phyloP scores from a whole-genome alignment of 306 rosid species.

The Mimosa bimucronata region DNA sequence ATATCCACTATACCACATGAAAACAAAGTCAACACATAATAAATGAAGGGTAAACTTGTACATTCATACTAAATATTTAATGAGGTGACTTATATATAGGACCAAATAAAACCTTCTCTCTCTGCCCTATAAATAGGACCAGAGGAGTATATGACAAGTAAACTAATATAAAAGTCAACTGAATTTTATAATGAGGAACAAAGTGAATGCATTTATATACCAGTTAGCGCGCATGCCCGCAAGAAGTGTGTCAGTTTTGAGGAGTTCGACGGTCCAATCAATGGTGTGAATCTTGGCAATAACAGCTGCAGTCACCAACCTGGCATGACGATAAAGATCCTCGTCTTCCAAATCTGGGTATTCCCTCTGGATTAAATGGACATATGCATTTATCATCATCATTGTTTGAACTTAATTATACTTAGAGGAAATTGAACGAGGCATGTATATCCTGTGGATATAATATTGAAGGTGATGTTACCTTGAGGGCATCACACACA shows the following conservation, averaged over 20 bases:
- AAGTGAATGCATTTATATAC: too few relatives aligned
- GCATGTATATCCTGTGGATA: background rate
- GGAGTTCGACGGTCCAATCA: slow-evolving; percentile 76
- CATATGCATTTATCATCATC: background rate
- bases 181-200: too few relatives aligned
- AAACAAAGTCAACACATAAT: too few relatives aligned
- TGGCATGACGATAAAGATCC: slow-evolving; percentile 59
- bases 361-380: slow-evolving; percentile 32
- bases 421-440: too few relatives aligned
- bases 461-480: background rate
- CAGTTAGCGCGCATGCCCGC: slow-evolving; percentile 67
- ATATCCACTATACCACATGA: too few relatives aligned
- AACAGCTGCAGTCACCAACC: slow-evolving; percentile 71
- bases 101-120: too few relatives aligned
- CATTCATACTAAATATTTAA: too few relatives aligned
- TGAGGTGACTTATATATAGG: too few relatives aligned
- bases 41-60: too few relatives aligned
- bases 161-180: too few relatives aligned
- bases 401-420: background rate
- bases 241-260: slow-evolving; percentile 60
- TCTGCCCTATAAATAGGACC: too few relatives aligned
- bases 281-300: slow-evolving; percentile 69
- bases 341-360: slow-evolving; percentile 47
- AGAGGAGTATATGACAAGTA: too few relatives aligned
- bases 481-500: slow-evolving; percentile 64